Evolutionary conservation across 2,329 filamentous ascomycete genomes (phyloP).

Genomic region (Aspergillus spinulosporus): DNA sequence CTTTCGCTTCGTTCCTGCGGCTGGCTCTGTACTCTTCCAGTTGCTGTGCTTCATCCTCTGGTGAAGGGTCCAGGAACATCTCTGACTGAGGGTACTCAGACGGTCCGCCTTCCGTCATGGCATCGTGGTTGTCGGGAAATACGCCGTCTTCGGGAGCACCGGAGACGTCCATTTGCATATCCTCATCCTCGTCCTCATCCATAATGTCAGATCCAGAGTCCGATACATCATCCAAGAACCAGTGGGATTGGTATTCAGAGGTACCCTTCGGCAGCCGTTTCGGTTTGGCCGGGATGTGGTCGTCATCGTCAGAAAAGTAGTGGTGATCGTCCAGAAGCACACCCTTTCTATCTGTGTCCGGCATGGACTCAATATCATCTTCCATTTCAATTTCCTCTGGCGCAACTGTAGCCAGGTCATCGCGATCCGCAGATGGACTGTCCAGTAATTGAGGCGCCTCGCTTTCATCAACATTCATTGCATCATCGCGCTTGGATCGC

Average conservation of each 20-base stretch:
- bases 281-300: constrained; percentile 59
- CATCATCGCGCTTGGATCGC: constrained; percentile 56
- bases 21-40: constrained; percentile 77
- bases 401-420: constrained; percentile 79
- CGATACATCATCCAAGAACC: constrained; percentile 82
- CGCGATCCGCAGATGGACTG: constrained; percentile 72
- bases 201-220: constrained; percentile 80
- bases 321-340: constrained; percentile 95
- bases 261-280: constrained; percentile 86
- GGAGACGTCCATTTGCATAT: constrained; percentile 55
- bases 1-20: constrained; percentile 76
- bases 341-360: constrained; percentile 68
- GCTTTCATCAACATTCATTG: constrained; percentile 69
- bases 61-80: constrained; percentile 77
- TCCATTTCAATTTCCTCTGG: constrained; percentile 83
- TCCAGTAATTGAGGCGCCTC: constrained; percentile 59
- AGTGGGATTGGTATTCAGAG: constrained; percentile 89
- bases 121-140: constrained; percentile 55
- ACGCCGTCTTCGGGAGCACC: constrained; percentile 79
- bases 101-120: constrained; percentile 72
- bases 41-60: constrained; percentile 80
- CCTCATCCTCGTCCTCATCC: constrained; percentile 62
- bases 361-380: constrained; percentile 59
- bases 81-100: constrained; percentile 94
- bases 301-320: constrained; percentile 90